These are phyloP conservation scores for Pholiota microspora DNA, from an alignment of 768 basidiomycete species.

Conservation along the genomic window DNA sequence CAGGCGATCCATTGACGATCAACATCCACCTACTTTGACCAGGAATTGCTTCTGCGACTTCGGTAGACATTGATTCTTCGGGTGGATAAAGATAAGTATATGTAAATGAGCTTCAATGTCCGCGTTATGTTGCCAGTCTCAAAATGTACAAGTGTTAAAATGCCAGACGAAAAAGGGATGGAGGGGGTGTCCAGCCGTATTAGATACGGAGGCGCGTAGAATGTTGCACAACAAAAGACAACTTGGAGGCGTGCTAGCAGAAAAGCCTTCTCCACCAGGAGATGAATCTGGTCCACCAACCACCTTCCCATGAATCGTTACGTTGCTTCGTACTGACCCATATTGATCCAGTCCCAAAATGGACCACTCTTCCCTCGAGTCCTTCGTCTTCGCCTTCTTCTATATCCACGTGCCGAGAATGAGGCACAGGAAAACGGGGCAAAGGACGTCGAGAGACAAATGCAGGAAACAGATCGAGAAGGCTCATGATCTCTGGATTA, in stretches of 20 bases:
- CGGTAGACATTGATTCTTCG: neutral
- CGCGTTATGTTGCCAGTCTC: constrained; percentile 14
- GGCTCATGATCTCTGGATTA: constrained; percentile 68
- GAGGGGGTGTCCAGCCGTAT: constrained; percentile 12
- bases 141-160: constrained; percentile 16
- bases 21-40: neutral
- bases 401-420: constrained; percentile 48
- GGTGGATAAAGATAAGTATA: constrained; percentile 8
- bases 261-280: constrained; percentile 81
- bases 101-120: constrained; percentile 14
- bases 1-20: neutral
- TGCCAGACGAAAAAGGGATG: constrained; percentile 13
- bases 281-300: constrained; percentile 77
- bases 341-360: constrained; percentile 82
- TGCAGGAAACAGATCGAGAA: constrained; percentile 74
- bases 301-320: constrained; percentile 65
- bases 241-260: constrained; percentile 41
- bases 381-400: constrained; percentile 68
- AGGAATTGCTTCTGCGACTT: neutral
- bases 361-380: constrained; percentile 54
- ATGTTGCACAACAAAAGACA: constrained; percentile 17
- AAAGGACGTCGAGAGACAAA: constrained; percentile 70
- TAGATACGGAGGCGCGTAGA: constrained; percentile 4
- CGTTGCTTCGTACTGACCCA: constrained; percentile 68
- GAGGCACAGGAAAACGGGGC: constrained; percentile 62